Evolutionary conservation across 768 basidiomycete genomes (phyloP), one percentile per base, ranked within the genome.

Genomic region (Clavulina sp.): DNA sequence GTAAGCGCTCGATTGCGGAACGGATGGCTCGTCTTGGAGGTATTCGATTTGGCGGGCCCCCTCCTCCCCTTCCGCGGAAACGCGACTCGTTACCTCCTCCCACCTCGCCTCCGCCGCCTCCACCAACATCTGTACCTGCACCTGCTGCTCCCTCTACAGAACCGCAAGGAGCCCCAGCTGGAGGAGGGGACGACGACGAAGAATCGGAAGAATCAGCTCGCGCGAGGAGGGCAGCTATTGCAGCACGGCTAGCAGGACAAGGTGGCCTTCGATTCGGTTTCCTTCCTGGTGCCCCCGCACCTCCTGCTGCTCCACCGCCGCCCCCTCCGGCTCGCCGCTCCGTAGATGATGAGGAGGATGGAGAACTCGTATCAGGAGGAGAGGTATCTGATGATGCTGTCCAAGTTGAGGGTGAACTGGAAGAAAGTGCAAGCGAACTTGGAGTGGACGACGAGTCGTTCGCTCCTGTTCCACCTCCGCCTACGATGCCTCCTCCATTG

Each of bases 11-110:
- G 1, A 84, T 95, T 33, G 87, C 89, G 1, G 88, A 93, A 53
- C 74, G 91, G n/a, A 92, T 95, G 89, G 89, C 89, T 1, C 86
- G 79, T 60, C 70, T 95, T 0, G 87, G 91, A 16, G 86, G 84
- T 2, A 80, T 93, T 61, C 76, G 74, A 9, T 44, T 56, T 31
- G 55, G 55, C 19, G 44, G 31, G 5, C 54, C 54, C 7, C 77
- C 73, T 41, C 60, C 62, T 4, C 81, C 81, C 16, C 75, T 78
- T 1, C 55, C 59, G 6, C 68, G 59, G 54, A 19, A 48, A 58
- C 49, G 48, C 58, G 4, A 31, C 26, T 1, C 19, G 36, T n/a
- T n/a, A n/a, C 24, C 52, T 29, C 9, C 52, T 40, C 13, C 13
- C 18, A 5, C 30, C 4, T 23, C 52, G 1, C 61, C 58, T 5